Evolutionary conservation across 805 yeast genomes (phyloP).

Genomic region (Kodamaea neixiangensis): DNA sequence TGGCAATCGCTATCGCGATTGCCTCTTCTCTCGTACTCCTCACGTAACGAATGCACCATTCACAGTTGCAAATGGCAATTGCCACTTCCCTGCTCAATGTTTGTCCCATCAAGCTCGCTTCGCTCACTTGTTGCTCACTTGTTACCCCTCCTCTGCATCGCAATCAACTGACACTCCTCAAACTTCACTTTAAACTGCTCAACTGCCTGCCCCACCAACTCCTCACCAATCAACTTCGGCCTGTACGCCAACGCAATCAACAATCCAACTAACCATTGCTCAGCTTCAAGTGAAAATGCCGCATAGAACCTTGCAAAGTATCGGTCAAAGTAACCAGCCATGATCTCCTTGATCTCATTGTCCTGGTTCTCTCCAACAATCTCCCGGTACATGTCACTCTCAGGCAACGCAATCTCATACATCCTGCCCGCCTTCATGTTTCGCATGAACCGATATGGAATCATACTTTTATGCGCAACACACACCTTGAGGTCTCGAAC

Average conservation of each 20-base stretch:
- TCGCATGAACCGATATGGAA: conserved; percentile 12
- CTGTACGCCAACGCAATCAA: conserved; percentile 11
- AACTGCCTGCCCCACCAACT: conserved; percentile 12
- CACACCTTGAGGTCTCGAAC: conserved; percentile 13
- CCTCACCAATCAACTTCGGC: conserved; percentile 10
- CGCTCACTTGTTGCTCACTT: too few relatives aligned
- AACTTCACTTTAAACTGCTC: conserved; percentile 8
- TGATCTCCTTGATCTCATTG: conserved; percentile 8
- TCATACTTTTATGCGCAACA: conserved; percentile 14
- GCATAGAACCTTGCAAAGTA: conserved; percentile 17
- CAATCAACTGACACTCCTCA: conserved; percentile 10
- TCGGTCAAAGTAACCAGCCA: conserved; percentile 16
- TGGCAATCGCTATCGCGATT: too few relatives aligned
- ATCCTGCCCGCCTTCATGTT: background rate
- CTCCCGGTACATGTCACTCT: conserved; percentile 4
- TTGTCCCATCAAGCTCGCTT: too few relatives aligned
- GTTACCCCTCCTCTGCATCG: background rate
- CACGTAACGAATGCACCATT: too few relatives aligned
- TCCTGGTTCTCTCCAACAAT: conserved; percentile 9
- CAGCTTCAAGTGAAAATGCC: conserved; percentile 12
- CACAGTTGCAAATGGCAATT: too few relatives aligned
- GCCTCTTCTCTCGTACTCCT: too few relatives aligned
- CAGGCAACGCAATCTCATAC: conserved; percentile 11
- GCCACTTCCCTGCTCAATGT: background rate
- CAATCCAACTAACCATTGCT: conserved; percentile 15